phyloP scores from a whole-genome alignment of 2,329 filamentous ascomycete genomes.

The Aspergillus awamori region DNA sequence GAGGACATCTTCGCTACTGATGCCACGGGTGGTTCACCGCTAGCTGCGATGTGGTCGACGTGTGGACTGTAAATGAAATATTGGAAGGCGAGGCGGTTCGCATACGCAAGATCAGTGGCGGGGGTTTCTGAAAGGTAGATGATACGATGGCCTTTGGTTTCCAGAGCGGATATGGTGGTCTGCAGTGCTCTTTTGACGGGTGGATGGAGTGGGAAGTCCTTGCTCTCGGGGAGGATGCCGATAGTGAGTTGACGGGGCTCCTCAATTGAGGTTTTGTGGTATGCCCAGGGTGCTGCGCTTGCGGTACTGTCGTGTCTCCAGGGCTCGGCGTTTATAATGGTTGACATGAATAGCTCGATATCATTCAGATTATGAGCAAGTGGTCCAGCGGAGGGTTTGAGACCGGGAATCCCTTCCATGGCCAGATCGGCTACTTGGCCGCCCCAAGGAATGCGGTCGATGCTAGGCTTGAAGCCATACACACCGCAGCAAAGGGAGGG shows the following conservation, averaged over 20 bases:
- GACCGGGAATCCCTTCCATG: conserved; percentile 13
- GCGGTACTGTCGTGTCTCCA: conserved; percentile 52
- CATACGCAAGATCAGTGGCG: not conserved
- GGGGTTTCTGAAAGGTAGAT: conserved; percentile 21
- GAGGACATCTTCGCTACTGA: not conserved
- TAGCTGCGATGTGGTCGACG: not conserved
- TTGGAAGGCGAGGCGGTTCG: not conserved
- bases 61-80: not conserved
- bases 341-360: conserved; percentile 40
- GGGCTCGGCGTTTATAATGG: conserved; percentile 43
- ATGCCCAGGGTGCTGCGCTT: conserved; percentile 51
- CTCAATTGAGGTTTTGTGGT: conserved; percentile 12
- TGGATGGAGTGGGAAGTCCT: conserved; percentile 48
- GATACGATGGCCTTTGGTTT: conserved; percentile 51
- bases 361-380: conserved; percentile 20
- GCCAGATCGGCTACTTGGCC: conserved; percentile 39
- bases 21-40: not conserved
- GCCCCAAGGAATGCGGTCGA: conserved; percentile 52
- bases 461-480: conserved; percentile 52
- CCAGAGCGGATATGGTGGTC: conserved; percentile 38
- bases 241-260: conserved; percentile 2
- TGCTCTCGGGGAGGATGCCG: conserved; percentile 48
- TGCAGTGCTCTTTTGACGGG: conserved; percentile 49
- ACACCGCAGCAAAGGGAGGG: conserved; percentile 54
- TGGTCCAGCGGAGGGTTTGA: conserved; percentile 18